A percentile compares a stretch with the other conserved stretches of the same genome.
phyloP scores from a whole-genome alignment of 805 yeast species.

The Candida montana region DNA sequence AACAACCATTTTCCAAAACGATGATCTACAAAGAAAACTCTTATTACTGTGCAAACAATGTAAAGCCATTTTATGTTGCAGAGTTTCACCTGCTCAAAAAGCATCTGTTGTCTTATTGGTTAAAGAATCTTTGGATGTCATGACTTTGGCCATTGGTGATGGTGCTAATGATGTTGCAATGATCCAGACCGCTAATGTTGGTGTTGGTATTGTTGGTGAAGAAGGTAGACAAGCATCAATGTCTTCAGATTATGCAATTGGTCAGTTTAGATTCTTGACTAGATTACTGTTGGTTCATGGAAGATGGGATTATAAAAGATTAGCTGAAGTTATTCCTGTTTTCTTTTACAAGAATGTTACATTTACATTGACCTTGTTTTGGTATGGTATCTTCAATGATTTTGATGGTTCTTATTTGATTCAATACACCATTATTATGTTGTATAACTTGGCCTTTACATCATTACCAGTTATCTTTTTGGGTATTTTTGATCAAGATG shows the following conservation, averaged over 20 bases:
- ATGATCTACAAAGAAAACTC: slow-evolving; percentile 47
- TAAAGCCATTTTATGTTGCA: slow-evolving; percentile 72
- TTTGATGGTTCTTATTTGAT: slow-evolving; percentile 78
- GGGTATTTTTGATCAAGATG: slow-evolving; percentile 80
- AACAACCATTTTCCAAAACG: slow-evolving; percentile 40
- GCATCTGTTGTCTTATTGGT: slow-evolving; percentile 73
- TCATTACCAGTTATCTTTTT: slow-evolving; percentile 74
- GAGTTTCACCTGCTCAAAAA: slow-evolving; percentile 81
- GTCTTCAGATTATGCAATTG: slow-evolving; percentile 83
- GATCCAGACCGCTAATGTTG: slow-evolving; percentile 81
- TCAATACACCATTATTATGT: slow-evolving; percentile 76
- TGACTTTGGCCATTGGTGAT: slow-evolving; percentile 81
- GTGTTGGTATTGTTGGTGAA: slow-evolving; percentile 76
- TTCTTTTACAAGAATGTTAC: slow-evolving; percentile 78
- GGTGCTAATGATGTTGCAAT: slow-evolving; percentile 87
- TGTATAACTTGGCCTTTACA: slow-evolving; percentile 77
- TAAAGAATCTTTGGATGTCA: slow-evolving; percentile 64
- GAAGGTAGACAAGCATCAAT: slow-evolving; percentile 86
- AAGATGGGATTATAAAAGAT: slow-evolving; percentile 78
- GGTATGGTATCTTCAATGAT: slow-evolving; percentile 72
- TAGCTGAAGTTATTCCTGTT: slow-evolving; percentile 77
- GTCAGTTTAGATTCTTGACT: slow-evolving; percentile 70
- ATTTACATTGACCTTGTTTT: slow-evolving; percentile 66
- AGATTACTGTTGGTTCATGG: slow-evolving; percentile 72
- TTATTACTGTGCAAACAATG: slow-evolving; percentile 72